These are phyloP conservation scores for Lignosus rhinocerotis DNA, from an alignment of 1,284 basidiomycete species.

Conservation along the genomic window DNA sequence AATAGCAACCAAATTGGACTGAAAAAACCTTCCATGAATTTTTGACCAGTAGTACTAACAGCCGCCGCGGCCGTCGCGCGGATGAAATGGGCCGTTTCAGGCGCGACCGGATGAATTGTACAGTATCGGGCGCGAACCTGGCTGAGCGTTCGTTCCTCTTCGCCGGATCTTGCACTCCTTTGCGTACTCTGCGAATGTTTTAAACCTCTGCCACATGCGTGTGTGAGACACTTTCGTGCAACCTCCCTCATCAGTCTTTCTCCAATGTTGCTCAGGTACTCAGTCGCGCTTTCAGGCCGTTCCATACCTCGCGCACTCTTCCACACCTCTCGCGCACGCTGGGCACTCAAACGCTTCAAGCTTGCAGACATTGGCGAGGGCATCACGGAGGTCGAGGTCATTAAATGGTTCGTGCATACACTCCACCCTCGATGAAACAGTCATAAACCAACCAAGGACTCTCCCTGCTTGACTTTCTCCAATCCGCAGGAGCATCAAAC, in stretches of 20 bases:
- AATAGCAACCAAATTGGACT: no score
- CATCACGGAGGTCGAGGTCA: constrained; percentile 87
- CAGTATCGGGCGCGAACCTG: no score
- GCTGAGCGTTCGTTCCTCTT: background rate
- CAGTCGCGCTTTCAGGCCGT: constrained; percentile 5
- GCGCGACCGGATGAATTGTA: no score
- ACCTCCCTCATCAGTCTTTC: background rate
- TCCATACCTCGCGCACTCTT: constrained; percentile 34
- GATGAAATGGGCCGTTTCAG: no score
- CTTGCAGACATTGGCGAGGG: constrained; percentile 97
- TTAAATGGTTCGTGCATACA: constrained; percentile 68
- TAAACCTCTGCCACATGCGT: background rate
- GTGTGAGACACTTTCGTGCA: background rate
- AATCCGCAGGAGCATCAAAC: constrained; percentile 58
- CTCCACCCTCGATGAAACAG: background rate
- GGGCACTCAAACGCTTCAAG: constrained; percentile 71
- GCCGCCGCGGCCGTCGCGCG: no score
- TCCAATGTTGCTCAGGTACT: constrained; percentile 16
- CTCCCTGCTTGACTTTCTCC: constrained; percentile 2
- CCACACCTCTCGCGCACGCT: constrained; percentile 47
- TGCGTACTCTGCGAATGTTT: background rate
- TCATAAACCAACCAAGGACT: background rate
- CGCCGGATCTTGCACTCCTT: background rate
- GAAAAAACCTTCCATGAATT: no score
- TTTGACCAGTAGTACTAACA: no score